Percentiles rank a stretch among this genome's conserved stretches.
Conservation (phyloP, 805 yeast species). For the Jamesozyma rosinii region DNA sequence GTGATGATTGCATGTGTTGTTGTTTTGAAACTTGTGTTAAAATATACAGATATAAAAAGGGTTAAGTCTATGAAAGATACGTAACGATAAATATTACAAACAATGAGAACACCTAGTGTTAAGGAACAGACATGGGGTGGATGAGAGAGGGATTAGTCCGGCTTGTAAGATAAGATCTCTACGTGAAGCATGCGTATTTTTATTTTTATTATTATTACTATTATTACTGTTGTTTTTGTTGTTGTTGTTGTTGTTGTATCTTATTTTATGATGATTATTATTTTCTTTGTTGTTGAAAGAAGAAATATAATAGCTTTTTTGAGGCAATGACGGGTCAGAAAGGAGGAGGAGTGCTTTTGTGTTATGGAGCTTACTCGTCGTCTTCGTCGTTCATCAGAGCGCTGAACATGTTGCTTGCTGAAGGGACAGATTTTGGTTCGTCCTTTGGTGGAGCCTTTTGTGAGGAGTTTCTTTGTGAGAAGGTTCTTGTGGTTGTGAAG, state of each 20-base stretch:
- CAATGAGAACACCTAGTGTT: background rate
- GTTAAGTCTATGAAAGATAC: background rate
- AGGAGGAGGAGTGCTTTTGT: background rate
- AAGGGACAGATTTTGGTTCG: slow-evolving; percentile 17
- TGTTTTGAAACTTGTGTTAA: background rate
- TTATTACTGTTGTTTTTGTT: too few species aligned
- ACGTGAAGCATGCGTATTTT: too few species aligned
- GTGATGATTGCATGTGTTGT: too few species aligned
- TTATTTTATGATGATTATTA: too few species aligned
- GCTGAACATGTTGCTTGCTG: slow-evolving; percentile 27
- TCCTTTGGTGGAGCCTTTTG: slow-evolving; percentile 19
- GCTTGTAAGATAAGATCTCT: too few species aligned
- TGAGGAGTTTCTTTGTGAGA: slow-evolving; percentile 20
- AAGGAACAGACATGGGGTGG: too few species aligned
- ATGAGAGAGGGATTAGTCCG: too few species aligned
- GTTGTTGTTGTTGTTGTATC: too few species aligned
- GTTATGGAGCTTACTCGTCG: slow-evolving; percentile 12
- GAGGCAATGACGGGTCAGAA: background rate
- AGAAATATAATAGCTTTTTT: too few species aligned
- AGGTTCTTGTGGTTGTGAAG: slow-evolving; percentile 26
- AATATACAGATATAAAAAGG: slow-evolving; percentile 3
- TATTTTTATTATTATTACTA: too few species aligned
- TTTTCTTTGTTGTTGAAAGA: too few species aligned
- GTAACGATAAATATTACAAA: background rate
- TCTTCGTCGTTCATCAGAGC: slow-evolving; percentile 28